Conservation (phyloP, 2,329 filamentous ascomycete genomes). For the Diplocarpon mali region DNA sequence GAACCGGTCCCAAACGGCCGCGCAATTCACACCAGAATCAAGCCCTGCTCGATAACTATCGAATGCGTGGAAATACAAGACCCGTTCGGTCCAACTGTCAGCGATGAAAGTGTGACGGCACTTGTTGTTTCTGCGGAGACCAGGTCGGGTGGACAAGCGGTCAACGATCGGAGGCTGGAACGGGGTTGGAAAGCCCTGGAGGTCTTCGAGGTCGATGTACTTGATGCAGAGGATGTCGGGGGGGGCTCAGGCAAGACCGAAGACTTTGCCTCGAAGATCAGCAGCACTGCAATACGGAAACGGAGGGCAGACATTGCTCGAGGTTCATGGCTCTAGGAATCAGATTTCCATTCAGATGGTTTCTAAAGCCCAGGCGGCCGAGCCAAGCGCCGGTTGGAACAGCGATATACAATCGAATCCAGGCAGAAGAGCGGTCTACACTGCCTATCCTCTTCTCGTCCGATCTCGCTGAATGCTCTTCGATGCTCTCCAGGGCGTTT, state of each 20-base stretch:
- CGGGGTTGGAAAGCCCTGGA: slow-evolving; percentile 67
- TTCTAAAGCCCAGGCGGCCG: background rate
- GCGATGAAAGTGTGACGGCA: slow-evolving; percentile 64
- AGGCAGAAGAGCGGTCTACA: background rate
- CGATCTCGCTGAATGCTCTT: no score
- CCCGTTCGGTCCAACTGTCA: slow-evolving; percentile 81
- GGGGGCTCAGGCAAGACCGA: slow-evolving; percentile 35
- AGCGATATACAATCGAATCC: background rate
- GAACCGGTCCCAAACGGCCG: slow-evolving; percentile 32
- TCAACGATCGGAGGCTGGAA: slow-evolving; percentile 71
- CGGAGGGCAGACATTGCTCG: slow-evolving; percentile 27
- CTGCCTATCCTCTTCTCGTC: no score
- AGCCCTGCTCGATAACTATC: slow-evolving; percentile 49
- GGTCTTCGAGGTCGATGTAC: slow-evolving; percentile 80
- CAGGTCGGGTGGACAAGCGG: slow-evolving; percentile 66
- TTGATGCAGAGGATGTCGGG: slow-evolving; percentile 55
- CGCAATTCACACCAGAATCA: slow-evolving; percentile 46
- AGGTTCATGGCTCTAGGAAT: background rate
- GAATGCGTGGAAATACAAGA: slow-evolving; percentile 81
- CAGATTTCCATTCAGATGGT: background rate
- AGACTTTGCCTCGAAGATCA: slow-evolving; percentile 74
- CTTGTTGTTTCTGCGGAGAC: slow-evolving; percentile 87
- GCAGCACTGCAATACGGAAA: slow-evolving; percentile 74
- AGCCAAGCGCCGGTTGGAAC: background rate
- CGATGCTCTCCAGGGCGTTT: no score